Evolutionary conservation across 2,329 filamentous ascomycete species (phyloP).

Genomic region (Cyphellophora attinorum): DNA sequence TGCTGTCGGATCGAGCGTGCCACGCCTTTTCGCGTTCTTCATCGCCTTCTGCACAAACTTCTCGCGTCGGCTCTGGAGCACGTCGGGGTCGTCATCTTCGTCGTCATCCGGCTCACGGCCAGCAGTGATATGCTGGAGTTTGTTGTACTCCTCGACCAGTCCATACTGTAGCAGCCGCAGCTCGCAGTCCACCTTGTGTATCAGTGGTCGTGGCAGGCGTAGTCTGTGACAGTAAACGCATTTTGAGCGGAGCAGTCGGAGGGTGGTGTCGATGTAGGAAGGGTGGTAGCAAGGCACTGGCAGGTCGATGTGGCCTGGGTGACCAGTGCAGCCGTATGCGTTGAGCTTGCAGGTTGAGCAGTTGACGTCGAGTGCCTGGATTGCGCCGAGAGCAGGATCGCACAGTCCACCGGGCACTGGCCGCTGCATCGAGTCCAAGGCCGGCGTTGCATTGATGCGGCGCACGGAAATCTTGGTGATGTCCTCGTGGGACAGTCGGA

Average conservation of each 20-base stretch:
- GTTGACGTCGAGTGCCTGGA: conserved; percentile 39
- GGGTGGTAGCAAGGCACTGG: conserved; percentile 91
- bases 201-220: conserved; percentile 63
- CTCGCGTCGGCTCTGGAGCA: conserved; percentile 47
- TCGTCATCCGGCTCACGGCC: conserved; percentile 37
- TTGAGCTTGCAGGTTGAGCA: conserved; percentile 88
- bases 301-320: conserved; percentile 90
- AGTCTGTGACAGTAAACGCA: conserved; percentile 88
- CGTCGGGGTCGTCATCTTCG: conserved; percentile 40
- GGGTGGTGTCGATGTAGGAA: conserved; percentile 88
- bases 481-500: conserved; percentile 70
- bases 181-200: conserved; percentile 76
- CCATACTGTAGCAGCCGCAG: conserved; percentile 78
- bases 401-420: conserved; percentile 86
- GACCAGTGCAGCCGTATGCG: conserved; percentile 75
- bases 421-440: conserved; percentile 87
- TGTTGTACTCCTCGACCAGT: conserved; percentile 54
- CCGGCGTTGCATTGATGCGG: conserved; percentile 82
- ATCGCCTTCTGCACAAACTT: conserved; percentile 67
- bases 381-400: conserved; percentile 82
- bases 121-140: conserved; percentile 37
- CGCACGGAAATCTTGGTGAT: conserved; percentile 86
- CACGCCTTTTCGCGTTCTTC: conserved; percentile 37
- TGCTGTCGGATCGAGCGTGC: conserved; percentile 34
- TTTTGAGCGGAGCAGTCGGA: conserved; percentile 74